These are phyloP conservation scores for Austroboletus eburneus DNA, from an alignment of 768 basidiomycete species.

Conservation along the genomic window DNA sequence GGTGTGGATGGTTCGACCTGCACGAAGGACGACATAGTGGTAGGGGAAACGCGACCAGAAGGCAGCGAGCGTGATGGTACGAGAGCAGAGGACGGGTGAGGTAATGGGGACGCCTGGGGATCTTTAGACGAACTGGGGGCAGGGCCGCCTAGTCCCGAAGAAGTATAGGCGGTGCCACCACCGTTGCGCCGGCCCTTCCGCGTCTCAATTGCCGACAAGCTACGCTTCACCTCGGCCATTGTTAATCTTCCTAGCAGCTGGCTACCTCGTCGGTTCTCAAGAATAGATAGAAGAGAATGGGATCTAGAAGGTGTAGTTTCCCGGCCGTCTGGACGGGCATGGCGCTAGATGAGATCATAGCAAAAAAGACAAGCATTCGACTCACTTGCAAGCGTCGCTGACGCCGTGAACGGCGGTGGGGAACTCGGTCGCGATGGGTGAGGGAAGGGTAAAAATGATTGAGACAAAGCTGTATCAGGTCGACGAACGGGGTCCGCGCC, in stretches of 20 bases:
- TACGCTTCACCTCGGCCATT: slow-evolving; percentile 26
- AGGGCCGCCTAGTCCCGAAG: slow-evolving; percentile 19
- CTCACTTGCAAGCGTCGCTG: slow-evolving; percentile 27
- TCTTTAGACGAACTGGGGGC: slow-evolving; percentile 7
- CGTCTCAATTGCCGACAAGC: slow-evolving; percentile 21
- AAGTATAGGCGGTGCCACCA: slow-evolving; percentile 13
- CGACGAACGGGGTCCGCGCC: slow-evolving; percentile 13
- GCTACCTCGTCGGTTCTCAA: slow-evolving; percentile 14
- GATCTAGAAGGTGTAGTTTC: slow-evolving; percentile 10
- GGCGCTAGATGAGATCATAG: background rate
- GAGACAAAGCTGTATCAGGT: slow-evolving; percentile 13
- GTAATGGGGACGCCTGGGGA: slow-evolving; percentile 4
- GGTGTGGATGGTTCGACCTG: slow-evolving; percentile 30
- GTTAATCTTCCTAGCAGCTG: slow-evolving; percentile 1
- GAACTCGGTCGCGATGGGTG: slow-evolving; percentile 21
- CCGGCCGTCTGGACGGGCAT: slow-evolving; percentile 12
- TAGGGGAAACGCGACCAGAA: slow-evolving; percentile 8
- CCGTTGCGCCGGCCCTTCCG: slow-evolving; percentile 10
- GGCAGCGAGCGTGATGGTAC: slow-evolving; percentile 18
- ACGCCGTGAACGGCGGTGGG: slow-evolving; percentile 18
- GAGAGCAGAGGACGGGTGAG: slow-evolving; percentile 15
- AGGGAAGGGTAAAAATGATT: slow-evolving; percentile 32
- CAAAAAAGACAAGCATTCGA: background rate
- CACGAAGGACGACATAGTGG: slow-evolving; percentile 11
- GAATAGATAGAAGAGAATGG: slow-evolving; percentile 22